A percentile compares a stretch with the other conserved stretches of the same genome.
phyloP scores from a whole-genome alignment of 2,329 filamentous ascomycete genomes.

The Coleophoma crateriformis region DNA sequence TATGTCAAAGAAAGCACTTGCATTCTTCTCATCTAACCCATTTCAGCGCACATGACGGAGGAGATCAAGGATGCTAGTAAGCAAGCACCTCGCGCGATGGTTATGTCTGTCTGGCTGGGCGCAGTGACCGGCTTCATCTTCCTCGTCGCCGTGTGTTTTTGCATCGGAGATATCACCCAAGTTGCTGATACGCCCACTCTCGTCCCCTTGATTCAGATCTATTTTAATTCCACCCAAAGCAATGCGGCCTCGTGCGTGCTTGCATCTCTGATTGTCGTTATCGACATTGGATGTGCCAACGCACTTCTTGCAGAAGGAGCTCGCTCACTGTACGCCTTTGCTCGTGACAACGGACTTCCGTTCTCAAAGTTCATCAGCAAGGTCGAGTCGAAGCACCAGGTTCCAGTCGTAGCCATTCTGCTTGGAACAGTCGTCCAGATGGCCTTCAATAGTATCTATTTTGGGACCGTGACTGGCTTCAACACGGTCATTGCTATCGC shows the following conservation, averaged over 20 bases:
- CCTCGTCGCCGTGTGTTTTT: slow-evolving; percentile 42
- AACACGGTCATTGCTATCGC: slow-evolving; percentile 51
- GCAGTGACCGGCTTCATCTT: slow-evolving; percentile 41
- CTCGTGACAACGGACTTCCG: slow-evolving; percentile 46
- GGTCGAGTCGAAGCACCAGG: slow-evolving; percentile 37
- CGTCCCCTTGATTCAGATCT: slow-evolving; percentile 46
- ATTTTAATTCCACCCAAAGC: slow-evolving; percentile 37
- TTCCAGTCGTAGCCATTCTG: slow-evolving; percentile 44
- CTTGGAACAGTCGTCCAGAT: slow-evolving; percentile 42
- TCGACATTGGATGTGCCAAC: slow-evolving; percentile 33
- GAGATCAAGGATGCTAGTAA: slow-evolving; percentile 46
- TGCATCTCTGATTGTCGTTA: slow-evolving; percentile 36
- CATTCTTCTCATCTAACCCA: not conserved
- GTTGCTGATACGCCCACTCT: slow-evolving; percentile 35
- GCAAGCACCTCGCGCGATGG: slow-evolving; percentile 43
- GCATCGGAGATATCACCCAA: slow-evolving; percentile 40
- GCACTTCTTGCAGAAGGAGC: slow-evolving; percentile 29
- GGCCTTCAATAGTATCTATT: slow-evolving; percentile 48
- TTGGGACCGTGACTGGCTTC: slow-evolving; percentile 48
- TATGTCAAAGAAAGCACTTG: not conserved
- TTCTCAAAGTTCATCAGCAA: slow-evolving; percentile 40
- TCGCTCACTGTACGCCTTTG: slow-evolving; percentile 37
- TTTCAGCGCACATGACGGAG: slow-evolving; percentile 46
- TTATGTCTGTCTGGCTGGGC: slow-evolving; percentile 41
- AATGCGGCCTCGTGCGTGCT: slow-evolving; percentile 40